A percentile compares a stretch with the other conserved stretches of the same genome.
Evolutionary conservation across 192 early-diverging fungal species (phyloP).

Genomic region (Chytriomyces sp.): DNA sequence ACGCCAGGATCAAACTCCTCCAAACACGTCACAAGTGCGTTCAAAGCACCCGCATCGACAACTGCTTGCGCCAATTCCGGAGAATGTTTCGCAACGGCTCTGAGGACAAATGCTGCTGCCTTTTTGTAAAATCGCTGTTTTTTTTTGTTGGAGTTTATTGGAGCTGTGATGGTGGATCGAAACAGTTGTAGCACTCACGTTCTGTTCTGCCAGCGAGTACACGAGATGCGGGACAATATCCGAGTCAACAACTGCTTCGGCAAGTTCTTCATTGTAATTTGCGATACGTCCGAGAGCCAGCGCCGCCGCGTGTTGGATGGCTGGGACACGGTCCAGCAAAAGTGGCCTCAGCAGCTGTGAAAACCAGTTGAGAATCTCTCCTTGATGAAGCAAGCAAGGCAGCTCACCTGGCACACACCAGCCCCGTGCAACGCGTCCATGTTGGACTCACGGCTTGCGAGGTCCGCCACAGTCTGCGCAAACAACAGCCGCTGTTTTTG

Average conservation of each 20-base stretch:
- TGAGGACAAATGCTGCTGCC: conserved; percentile 61
- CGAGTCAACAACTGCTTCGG: conserved; percentile 58
- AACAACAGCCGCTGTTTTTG: conserved; percentile 63
- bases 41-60: conserved; percentile 59
- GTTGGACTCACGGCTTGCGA: conserved; percentile 61
- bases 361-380: no score
- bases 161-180: not conserved
- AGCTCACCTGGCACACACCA: conserved; percentile 35
- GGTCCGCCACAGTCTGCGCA: conserved; percentile 63
- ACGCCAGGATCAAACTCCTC: conserved; percentile 70
- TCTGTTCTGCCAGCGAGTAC: conserved; percentile 57
- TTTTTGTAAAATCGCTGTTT: conserved; percentile 65
- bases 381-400: no score
- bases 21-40: conserved; percentile 58
- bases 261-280: conserved; percentile 62
- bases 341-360: conserved; percentile 53
- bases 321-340: conserved; percentile 59
- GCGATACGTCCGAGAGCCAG: conserved; percentile 62
- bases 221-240: conserved; percentile 64
- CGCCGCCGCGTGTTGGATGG: conserved; percentile 66
- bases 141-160: not conserved
- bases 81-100: conserved; percentile 63
- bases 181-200: conserved; percentile 43
- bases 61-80: conserved; percentile 60
- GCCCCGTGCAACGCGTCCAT: conserved; percentile 59